Evolutionary conservation across 192 early-diverging fungal species (phyloP).

Genomic region (Backusella tuberculispora): DNA sequence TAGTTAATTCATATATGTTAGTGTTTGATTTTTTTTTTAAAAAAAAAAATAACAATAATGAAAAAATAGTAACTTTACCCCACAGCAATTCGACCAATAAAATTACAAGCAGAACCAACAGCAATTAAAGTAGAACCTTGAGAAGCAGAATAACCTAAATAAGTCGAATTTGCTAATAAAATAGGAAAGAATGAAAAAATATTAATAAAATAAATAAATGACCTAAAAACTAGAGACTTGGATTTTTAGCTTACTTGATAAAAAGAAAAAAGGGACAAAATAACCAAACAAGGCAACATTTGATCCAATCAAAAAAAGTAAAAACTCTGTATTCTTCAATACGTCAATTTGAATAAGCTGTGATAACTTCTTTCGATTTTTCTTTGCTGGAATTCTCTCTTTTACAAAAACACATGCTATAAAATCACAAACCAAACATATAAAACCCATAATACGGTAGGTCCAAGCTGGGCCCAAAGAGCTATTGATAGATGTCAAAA

Average conservation of each 20-base stretch:
- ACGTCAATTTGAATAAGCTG: conserved; percentile 27
- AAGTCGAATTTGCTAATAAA: conserved; percentile 23
- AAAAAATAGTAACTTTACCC: not conserved
- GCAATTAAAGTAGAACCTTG: conserved; percentile 35
- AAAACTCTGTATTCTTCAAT: conserved; percentile 25
- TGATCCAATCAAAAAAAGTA: conserved; percentile 30
- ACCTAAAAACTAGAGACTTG: not conserved
- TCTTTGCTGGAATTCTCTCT: conserved; percentile 5
- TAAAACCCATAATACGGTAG: conserved; percentile 40
- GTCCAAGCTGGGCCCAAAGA: conserved; percentile 57
- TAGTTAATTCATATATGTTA: not conserved
- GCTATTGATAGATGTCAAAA: conserved; percentile 59
- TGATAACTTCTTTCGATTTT: not conserved
- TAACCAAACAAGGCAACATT: conserved; percentile 28
- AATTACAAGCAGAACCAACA: conserved; percentile 26
- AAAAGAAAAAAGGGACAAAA: conserved; percentile 37
- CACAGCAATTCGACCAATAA: conserved; percentile 34
- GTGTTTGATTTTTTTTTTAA: too few relatives aligned
- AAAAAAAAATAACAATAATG: too few relatives aligned
- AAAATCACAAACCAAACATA: conserved; percentile 14
- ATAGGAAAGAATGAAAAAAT: not conserved
- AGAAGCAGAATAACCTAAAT: conserved; percentile 25
- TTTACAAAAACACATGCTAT: conserved; percentile 15
- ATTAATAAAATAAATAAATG: not conserved
- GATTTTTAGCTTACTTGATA: conserved; percentile 24